Conservation (phyloP, 2,329 filamentous ascomycete genomes). For the Epichloe scottii region DNA sequence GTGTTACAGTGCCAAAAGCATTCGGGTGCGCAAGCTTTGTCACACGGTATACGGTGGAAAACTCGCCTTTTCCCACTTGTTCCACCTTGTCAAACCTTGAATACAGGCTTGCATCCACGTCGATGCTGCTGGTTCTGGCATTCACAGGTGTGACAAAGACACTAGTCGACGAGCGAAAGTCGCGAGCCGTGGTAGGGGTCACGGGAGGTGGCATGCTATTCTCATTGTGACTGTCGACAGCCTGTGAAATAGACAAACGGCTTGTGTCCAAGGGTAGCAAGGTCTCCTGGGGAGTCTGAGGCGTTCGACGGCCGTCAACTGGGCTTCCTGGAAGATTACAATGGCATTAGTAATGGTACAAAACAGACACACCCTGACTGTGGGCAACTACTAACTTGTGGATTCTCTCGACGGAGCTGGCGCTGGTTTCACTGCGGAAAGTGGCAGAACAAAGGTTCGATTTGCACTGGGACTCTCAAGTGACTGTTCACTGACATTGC, state of each 20-base stretch:
- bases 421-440: constrained; percentile 25
- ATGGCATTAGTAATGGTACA: not conserved
- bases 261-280: constrained; percentile 70
- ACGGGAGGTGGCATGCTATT: constrained; percentile 44
- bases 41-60: constrained; percentile 84
- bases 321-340: constrained; percentile 40
- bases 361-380: constrained; percentile 6
- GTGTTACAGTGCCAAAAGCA: constrained; percentile 31
- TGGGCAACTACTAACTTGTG: constrained; percentile 31
- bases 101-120: constrained; percentile 58
- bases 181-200: constrained; percentile 60
- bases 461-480: constrained; percentile 36
- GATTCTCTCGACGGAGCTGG: constrained; percentile 21
- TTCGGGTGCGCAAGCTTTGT: constrained; percentile 26
- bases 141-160: constrained; percentile 57
- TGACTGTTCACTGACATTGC: constrained; percentile 24
- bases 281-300: constrained; percentile 67
- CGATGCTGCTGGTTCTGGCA: constrained; percentile 54
- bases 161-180: constrained; percentile 36
- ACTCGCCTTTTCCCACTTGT: constrained; percentile 75
- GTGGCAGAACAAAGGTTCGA: constrained; percentile 27
- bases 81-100: constrained; percentile 72
- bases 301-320: constrained; percentile 46
- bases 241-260: constrained; percentile 66
- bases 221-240: constrained; percentile 24